phyloP scores from a whole-genome alignment of 2,329 filamentous ascomycete genomes.

The Nemania sp. region DNA sequence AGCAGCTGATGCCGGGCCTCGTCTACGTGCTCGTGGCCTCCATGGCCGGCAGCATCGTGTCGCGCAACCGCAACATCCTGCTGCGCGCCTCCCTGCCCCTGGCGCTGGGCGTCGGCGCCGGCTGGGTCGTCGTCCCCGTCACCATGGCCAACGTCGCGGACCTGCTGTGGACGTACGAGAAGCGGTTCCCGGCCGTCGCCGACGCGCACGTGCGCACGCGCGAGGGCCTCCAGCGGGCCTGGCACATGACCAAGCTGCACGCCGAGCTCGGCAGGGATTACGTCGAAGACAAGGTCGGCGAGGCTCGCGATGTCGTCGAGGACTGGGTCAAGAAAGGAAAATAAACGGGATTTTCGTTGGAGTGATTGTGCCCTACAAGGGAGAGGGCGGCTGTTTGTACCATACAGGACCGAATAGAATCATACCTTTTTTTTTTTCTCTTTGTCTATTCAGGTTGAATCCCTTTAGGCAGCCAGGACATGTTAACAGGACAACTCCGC shows the following conservation, averaged over 20 bases:
- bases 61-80: conserved; percentile 83
- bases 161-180: conserved; percentile 90
- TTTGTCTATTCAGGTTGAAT: conserved; percentile 16
- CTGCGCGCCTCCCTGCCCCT: conserved; percentile 78
- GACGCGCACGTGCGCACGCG: conserved; percentile 77
- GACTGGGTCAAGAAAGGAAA: conserved; percentile 90
- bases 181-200: conserved; percentile 80
- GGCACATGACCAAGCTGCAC: conserved; percentile 76
- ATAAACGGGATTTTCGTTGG: conserved; percentile 49
- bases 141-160: conserved; percentile 89
- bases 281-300: conserved; percentile 79
- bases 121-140: conserved; percentile 82
- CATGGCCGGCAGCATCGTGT: conserved; percentile 93
- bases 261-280: conserved; percentile 70
- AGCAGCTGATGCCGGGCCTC: conserved; percentile 85
- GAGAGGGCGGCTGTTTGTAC: conserved; percentile 37
- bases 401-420: conserved; percentile 38
- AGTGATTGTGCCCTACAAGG: conserved; percentile 9
- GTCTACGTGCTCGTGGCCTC: conserved; percentile 92
- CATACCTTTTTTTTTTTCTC: conserved; percentile 25
- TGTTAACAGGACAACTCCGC: background rate
- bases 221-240: conserved; percentile 69
- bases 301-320: conserved; percentile 77
- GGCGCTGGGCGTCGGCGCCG: conserved; percentile 79
- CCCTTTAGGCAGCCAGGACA: background rate